Percentiles rank a stretch among this genome's conserved stretches.
Conservation (phyloP, 495 filamentous ascomycete species). For the Physcia stellaris region DNA sequence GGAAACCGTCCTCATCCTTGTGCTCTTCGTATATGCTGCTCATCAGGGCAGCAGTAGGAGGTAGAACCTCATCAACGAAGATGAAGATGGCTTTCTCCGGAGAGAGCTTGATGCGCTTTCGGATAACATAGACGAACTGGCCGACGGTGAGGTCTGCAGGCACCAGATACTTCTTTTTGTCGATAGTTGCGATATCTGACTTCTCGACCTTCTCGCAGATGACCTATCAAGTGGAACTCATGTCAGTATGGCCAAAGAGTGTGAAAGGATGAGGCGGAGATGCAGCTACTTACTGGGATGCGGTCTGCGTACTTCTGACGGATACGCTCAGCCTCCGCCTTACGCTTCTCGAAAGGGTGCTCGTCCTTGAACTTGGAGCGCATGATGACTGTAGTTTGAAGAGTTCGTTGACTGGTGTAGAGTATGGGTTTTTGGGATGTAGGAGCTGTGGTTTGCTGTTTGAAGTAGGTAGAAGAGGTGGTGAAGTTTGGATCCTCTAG, state of each 20-base stretch:
- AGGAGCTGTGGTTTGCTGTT: no score
- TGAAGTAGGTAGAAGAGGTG: no score
- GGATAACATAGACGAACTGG: slow-evolving; percentile 99
- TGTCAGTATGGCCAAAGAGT: slow-evolving; percentile 4
- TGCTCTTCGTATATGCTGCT: slow-evolving; percentile 99
- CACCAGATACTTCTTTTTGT: slow-evolving; percentile 99
- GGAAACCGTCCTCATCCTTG: slow-evolving; percentile 54
- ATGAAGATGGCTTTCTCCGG: slow-evolving; percentile 99
- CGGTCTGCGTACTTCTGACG: slow-evolving; percentile 98
- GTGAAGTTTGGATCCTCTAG: no score
- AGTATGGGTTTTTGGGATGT: no score
- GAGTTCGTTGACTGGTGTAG: no score
- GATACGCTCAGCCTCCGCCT: slow-evolving; percentile 97
- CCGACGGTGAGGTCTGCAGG: slow-evolving; percentile 96
- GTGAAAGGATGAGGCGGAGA: slow-evolving; percentile 6
- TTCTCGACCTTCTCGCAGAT: slow-evolving; percentile 99
- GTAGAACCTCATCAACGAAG: slow-evolving; percentile 97
- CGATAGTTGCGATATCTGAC: slow-evolving; percentile 97
- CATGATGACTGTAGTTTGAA: no score
- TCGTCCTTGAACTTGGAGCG: slow-evolving; percentile 99
- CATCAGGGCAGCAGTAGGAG: slow-evolving; percentile 95
- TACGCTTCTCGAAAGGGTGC: slow-evolving; percentile 97
- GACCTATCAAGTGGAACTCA: slow-evolving; percentile 41
- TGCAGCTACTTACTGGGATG: slow-evolving; percentile 68
- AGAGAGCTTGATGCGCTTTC: slow-evolving; percentile 98